Evolutionary conservation across 129 eudicot genomes (phyloP).

Genomic region (Chrysanthemum lavandulifolium): DNA sequence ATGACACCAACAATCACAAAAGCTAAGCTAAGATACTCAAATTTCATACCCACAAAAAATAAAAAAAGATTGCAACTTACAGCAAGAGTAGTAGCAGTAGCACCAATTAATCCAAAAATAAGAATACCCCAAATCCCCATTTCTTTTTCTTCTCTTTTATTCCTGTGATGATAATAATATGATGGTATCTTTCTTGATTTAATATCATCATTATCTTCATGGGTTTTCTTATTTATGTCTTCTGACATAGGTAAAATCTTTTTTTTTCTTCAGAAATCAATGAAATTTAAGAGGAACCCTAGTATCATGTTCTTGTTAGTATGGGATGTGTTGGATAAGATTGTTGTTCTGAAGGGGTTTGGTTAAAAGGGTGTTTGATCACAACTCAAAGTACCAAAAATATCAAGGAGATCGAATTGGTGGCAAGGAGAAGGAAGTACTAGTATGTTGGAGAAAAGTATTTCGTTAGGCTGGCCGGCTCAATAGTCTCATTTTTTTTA

Average conservation of each 20-base stretch:
- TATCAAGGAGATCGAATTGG: neutral
- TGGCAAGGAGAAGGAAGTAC: neutral
- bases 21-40: neutral
- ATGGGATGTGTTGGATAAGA: neutral
- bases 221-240: slow-evolving; percentile 15
- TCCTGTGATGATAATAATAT: neutral
- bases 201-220: slow-evolving; percentile 31
- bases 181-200: slow-evolving; percentile 27
- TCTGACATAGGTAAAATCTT: slow-evolving; percentile 10
- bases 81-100: slow-evolving; percentile 67
- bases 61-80: slow-evolving; percentile 32
- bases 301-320: slow-evolving; percentile 2
- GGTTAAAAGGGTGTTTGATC: neutral
- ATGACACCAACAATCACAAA: neutral
- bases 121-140: slow-evolving; percentile 67
- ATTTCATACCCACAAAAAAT: neutral
- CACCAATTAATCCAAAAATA: slow-evolving; percentile 75
- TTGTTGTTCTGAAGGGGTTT: neutral
- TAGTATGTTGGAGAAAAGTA: too few species aligned
- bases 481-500: too few species aligned
- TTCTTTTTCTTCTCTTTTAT: slow-evolving; percentile 34
- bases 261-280: neutral
- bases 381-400: neutral
- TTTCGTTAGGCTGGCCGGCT: too few species aligned
- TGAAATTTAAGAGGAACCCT: slow-evolving; percentile 11